Percentiles rank a stretch among this genome's conserved stretches.
phyloP scores from a whole-genome alignment of 805 yeast genomes.

The Pichia scutulata region DNA sequence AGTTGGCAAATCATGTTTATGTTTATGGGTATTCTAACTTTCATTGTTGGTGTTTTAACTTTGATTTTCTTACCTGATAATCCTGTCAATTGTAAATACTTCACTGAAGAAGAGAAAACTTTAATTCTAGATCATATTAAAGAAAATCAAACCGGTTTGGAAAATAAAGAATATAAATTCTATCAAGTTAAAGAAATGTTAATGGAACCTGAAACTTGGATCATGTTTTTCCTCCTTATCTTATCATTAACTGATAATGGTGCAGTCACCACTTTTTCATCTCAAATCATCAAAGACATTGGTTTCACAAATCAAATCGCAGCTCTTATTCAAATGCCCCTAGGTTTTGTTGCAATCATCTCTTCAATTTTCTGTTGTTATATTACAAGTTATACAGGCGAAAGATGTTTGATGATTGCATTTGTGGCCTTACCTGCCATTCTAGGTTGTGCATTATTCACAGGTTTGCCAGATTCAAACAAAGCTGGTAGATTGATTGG shows the following conservation, averaged over 20 bases:
- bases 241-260: constrained; percentile 27
- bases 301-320: constrained; percentile 26
- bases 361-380: constrained; percentile 14
- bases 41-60: constrained; percentile 24
- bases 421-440: constrained; percentile 12
- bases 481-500: constrained; percentile 25
- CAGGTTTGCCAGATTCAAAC: constrained; percentile 20
- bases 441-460: constrained; percentile 21
- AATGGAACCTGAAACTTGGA: constrained; percentile 20
- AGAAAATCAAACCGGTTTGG: constrained; percentile 27
- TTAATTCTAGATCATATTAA: constrained; percentile 19
- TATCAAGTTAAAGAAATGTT: constrained; percentile 22
- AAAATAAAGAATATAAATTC: constrained; percentile 23
- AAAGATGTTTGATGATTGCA: constrained; percentile 11
- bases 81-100: constrained; percentile 23
- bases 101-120: constrained; percentile 30
- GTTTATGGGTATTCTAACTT: constrained; percentile 23
- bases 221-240: constrained; percentile 15
- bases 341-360: constrained; percentile 27
- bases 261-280: constrained; percentile 20
- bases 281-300: constrained; percentile 21
- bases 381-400: constrained; percentile 38
- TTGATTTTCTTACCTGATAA: constrained; percentile 23
- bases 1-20: constrained; percentile 27
- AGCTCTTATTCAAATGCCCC: constrained; percentile 27